Conservation (phyloP, 2,329 filamentous ascomycete genomes). For the Cordyceps militaris region DNA sequence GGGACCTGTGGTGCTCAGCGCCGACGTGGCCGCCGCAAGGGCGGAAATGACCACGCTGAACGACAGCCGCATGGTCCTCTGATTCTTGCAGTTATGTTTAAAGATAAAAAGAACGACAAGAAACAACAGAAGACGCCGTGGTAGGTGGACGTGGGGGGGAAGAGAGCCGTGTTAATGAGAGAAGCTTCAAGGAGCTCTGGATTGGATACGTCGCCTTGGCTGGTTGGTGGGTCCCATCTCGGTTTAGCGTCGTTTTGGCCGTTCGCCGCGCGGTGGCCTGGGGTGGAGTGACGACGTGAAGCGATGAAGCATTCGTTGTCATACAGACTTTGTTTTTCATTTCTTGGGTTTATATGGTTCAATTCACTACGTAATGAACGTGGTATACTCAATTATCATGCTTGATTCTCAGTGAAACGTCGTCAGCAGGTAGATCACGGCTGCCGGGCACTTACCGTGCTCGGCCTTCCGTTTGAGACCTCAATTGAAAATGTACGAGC, state of each 20-base stretch:
- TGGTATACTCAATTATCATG: background rate
- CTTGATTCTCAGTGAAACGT: background rate
- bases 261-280: background rate
- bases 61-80: slow-evolving; percentile 60
- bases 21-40: slow-evolving; percentile 60
- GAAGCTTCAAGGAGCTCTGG: slow-evolving; percentile 13
- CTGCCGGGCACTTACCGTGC: background rate
- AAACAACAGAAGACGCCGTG: background rate
- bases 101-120: background rate
- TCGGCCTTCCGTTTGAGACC: background rate
- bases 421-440: too few species aligned
- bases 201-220: slow-evolving; percentile 13
- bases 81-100: background rate
- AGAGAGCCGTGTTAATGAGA: slow-evolving; percentile 2
- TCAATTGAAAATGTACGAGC: background rate
- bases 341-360: background rate
- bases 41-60: slow-evolving; percentile 63
- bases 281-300: background rate
- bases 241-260: slow-evolving; percentile 10
- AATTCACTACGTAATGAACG: background rate
- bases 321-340: background rate
- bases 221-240: background rate
- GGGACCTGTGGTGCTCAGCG: slow-evolving; percentile 70
- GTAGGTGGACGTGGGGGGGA: background rate
- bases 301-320: background rate